These are phyloP conservation scores for Melampsora larici-populina DNA, from an alignment of 1,284 basidiomycete genomes.

Conservation along the genomic window DNA sequence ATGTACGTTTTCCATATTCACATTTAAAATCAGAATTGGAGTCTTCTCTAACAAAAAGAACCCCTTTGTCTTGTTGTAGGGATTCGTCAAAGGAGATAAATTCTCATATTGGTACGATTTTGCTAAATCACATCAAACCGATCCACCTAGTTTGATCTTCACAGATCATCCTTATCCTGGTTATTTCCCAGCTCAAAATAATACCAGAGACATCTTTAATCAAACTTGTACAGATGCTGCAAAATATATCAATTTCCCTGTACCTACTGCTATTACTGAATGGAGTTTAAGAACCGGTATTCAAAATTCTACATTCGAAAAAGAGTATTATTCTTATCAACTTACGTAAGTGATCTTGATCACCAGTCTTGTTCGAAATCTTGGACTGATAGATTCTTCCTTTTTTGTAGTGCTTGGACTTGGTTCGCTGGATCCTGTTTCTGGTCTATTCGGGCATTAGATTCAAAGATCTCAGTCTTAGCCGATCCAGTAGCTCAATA, in stretches of 20 bases:
- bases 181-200: slow-evolving; percentile 49
- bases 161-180: slow-evolving; percentile 51
- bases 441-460: slow-evolving; percentile 30
- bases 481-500: slow-evolving; percentile 38
- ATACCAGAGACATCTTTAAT: slow-evolving; percentile 46
- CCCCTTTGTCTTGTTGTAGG: slow-evolving; percentile 7
- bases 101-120: slow-evolving; percentile 36
- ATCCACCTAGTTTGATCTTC: slow-evolving; percentile 46
- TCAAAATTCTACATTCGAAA: slow-evolving; percentile 48
- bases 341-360: slow-evolving; percentile 21
- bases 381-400: not conserved
- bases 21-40: not conserved
- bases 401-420: slow-evolving; percentile 47
- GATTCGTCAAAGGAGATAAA: slow-evolving; percentile 38
- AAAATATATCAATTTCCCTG: slow-evolving; percentile 49
- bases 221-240: slow-evolving; percentile 49
- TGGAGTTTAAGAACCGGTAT: slow-evolving; percentile 49
- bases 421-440: slow-evolving; percentile 46
- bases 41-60: slow-evolving; percentile 12
- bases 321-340: slow-evolving; percentile 48
- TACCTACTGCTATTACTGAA: slow-evolving; percentile 49
- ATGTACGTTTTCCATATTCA: slow-evolving; percentile 16
- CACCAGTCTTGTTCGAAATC: not conserved
- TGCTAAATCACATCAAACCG: slow-evolving; percentile 45
- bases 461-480: slow-evolving; percentile 19